Conservation (phyloP, 352 stramenopile species). For the Phytophthora europaea region DNA sequence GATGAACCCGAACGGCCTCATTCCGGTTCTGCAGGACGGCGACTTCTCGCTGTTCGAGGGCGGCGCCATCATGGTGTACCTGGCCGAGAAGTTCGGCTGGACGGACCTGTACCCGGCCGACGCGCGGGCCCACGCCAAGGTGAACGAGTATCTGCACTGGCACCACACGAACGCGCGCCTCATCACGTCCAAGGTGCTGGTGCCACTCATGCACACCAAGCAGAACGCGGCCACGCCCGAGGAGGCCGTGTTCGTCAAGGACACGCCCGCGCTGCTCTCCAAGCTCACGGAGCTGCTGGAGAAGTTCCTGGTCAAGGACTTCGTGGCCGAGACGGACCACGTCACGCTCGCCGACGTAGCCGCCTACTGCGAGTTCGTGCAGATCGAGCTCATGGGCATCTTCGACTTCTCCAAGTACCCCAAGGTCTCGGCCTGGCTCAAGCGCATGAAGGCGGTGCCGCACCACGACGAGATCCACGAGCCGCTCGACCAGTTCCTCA, state of each 20-base stretch:
- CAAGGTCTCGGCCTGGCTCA: slow-evolving; percentile 55
- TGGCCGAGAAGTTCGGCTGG: slow-evolving; percentile 62
- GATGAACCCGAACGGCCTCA: slow-evolving; percentile 50
- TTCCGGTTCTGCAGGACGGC: slow-evolving; percentile 52
- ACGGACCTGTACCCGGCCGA: slow-evolving; percentile 68
- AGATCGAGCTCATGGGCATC: slow-evolving; percentile 52
- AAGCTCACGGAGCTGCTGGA: slow-evolving; percentile 54
- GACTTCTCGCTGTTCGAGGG: slow-evolving; percentile 57
- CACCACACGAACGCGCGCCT: slow-evolving; percentile 70
- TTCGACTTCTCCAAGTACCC: slow-evolving; percentile 58
- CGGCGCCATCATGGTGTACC: slow-evolving; percentile 65
- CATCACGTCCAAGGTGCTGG: slow-evolving; percentile 58
- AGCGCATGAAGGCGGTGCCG: slow-evolving; percentile 63
- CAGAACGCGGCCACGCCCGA: slow-evolving; percentile 38
- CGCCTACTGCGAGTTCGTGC: slow-evolving; percentile 55
- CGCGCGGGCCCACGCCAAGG: slow-evolving; percentile 60
- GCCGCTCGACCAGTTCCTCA: slow-evolving; percentile 36
- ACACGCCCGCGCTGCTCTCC: slow-evolving; percentile 35
- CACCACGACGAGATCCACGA: slow-evolving; percentile 60
- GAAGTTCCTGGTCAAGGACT: slow-evolving; percentile 57
- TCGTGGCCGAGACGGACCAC: slow-evolving; percentile 44
- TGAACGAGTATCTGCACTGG: slow-evolving; percentile 82
- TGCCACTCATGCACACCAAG: slow-evolving; percentile 49
- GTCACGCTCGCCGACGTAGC: slow-evolving; percentile 47
- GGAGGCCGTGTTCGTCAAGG: slow-evolving; percentile 34